Base-by-base conservation (phyloP, 2,329 filamentous ascomycete genomes). In the Chrysosporium keratinophilum region DNA sequence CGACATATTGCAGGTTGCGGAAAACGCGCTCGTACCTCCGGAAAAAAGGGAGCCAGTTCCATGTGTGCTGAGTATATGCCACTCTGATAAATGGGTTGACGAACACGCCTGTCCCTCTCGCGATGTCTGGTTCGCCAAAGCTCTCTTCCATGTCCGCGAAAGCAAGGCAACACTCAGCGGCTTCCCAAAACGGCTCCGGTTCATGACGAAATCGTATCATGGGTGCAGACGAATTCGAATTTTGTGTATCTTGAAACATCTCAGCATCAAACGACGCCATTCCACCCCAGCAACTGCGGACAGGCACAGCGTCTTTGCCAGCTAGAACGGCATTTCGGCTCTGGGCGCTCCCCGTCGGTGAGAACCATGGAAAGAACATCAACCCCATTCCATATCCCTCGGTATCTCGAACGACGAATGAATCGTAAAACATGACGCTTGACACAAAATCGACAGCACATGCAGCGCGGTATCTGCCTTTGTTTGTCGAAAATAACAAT, bases 401-500 rank as follows among this genome's bases (percentile, higher is more conserved):
- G n/a, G 41, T 42, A 39, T 57, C 55, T 39, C 55, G 35, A 11
- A 57, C 55, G 15, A 57, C 55, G 31, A 57, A 57, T 3, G 55
- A 47, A 41, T 57, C 55, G 23, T 57, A 57, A 23, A 57, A 57
- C 48, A 57, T 43, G 10, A 49, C 37, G 14, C 49, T 57, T 20
- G 55, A 47, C 9, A 52, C 35, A 35, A 57, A 57, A 35, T 57
- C 55, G 23, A 57, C 28, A 19, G 55, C 55, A 20, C 55, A 57
- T 7, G 55, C 55, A 12, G 55, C 52, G 6, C 52, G 55, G 15
- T 57, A 57, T 54, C 28, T 46, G 10, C 52, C 42, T 6, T 42
- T 43, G 23, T 57, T 57, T n/a, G 55, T 57, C n/a, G 55, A 57
- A 20, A 57, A 57, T 9, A 57, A 20, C 6, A 57, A 37, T 28